phyloP scores from a whole-genome alignment of 2,329 filamentous ascomycete genomes.

The Ophiobolus disseminans region DNA sequence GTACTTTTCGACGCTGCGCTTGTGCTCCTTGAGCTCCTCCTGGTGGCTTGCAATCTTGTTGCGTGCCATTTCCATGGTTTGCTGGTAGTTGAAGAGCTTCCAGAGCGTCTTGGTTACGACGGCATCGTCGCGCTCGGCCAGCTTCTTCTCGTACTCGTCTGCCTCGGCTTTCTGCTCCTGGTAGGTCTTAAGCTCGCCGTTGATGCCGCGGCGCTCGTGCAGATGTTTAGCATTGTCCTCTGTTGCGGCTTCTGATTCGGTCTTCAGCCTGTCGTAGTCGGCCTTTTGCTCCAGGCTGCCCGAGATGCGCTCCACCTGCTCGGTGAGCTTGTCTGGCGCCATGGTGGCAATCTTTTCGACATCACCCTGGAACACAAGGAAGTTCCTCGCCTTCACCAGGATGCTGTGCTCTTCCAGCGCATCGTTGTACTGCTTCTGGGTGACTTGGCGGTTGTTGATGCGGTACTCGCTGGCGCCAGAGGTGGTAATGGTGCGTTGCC shows the following conservation, averaged over 20 bases:
- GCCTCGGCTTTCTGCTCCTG: conserved; percentile 96
- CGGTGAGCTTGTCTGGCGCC: conserved; percentile 89
- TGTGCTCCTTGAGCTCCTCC: conserved; percentile 91
- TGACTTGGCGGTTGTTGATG: conserved; percentile 91
- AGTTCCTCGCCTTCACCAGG: conserved; percentile 96
- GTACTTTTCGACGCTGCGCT: conserved; percentile 84
- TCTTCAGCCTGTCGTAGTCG: conserved; percentile 91
- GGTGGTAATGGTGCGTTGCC: conserved; percentile 93
- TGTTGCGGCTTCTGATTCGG: conserved; percentile 81
- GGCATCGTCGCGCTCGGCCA: conserved; percentile 86
- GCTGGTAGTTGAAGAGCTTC: conserved; percentile 96
- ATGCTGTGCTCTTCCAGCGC: conserved; percentile 94
- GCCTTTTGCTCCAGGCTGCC: conserved; percentile 93
- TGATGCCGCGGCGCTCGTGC: conserved; percentile 88
- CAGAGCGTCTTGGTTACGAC: conserved; percentile 93
- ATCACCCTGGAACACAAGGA: conserved; percentile 97
- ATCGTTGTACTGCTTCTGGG: conserved; percentile 90
- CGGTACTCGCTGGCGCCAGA: conserved; percentile 92
- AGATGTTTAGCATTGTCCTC: conserved; percentile 91
- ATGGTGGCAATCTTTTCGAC: conserved; percentile 97
- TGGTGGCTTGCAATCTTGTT: conserved; percentile 91
- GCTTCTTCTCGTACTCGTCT: conserved; percentile 90
- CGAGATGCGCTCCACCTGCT: conserved; percentile 95
- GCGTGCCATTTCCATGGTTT: conserved; percentile 89
- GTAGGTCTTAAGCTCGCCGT: conserved; percentile 97